Evolutionary conservation across 768 basidiomycete genomes (phyloP).

Genomic region (Hemileccinum impolitum): DNA sequence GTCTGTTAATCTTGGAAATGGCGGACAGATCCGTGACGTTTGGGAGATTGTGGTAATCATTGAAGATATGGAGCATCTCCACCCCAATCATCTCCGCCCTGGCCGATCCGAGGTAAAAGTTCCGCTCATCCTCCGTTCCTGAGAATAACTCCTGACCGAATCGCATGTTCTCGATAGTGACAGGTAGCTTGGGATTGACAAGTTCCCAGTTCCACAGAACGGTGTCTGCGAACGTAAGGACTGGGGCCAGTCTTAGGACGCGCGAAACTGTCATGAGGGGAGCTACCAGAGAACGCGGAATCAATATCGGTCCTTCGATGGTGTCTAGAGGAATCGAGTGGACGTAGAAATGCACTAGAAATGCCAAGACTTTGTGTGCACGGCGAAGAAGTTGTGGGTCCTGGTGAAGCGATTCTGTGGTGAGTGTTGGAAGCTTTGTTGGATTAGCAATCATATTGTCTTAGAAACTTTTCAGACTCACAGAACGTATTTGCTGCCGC

Average conservation of each 20-base stretch:
- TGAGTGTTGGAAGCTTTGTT: conserved; percentile 68
- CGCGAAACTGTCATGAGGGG: conserved; percentile 77
- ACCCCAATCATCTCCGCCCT: conserved; percentile 83
- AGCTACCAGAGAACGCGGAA: conserved; percentile 75
- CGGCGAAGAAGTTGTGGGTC: conserved; percentile 69
- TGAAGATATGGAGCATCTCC: conserved; percentile 81
- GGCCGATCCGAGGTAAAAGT: conserved; percentile 86
- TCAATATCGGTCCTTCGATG: conserved; percentile 40
- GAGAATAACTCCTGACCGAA: conserved; percentile 71
- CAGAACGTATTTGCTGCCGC: conserved; percentile 59
- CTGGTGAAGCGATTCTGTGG: conserved; percentile 46
- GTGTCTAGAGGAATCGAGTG: conserved; percentile 63
- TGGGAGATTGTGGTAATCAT: conserved; percentile 78
- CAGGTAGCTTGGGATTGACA: conserved; percentile 51
- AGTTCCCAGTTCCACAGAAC: conserved; percentile 91
- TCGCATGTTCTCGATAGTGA: conserved; percentile 71
- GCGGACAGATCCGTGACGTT: conserved; percentile 60
- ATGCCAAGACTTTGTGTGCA: conserved; percentile 86
- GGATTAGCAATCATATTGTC: conserved; percentile 12
- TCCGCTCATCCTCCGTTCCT: conserved; percentile 76
- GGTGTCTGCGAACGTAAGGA: conserved; percentile 93
- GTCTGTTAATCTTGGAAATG: conserved; percentile 64
- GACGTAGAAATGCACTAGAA: conserved; percentile 86
- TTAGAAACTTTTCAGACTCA: conserved; percentile 37
- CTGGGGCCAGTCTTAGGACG: conserved; percentile 81